These are phyloP conservation scores for Phytophthora fragariaefolia DNA, from an alignment of 352 stramenopile species.

Conservation along the genomic window DNA sequence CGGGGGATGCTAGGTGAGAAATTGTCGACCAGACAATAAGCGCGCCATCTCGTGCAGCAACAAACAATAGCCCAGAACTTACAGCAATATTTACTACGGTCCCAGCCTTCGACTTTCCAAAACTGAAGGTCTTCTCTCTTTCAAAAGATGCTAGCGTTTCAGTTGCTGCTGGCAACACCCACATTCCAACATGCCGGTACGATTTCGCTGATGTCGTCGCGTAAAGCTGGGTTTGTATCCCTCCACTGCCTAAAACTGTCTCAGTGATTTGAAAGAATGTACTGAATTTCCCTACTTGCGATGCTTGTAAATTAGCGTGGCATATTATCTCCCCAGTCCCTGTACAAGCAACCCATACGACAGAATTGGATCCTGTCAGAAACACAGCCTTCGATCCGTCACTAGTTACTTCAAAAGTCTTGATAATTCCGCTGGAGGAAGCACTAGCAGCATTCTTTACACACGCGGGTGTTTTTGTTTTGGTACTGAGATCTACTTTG, in stretches of 20 bases:
- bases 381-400: conserved; percentile 26
- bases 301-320: conserved; percentile 12
- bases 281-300: conserved; percentile 7
- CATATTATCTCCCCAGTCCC: conserved; percentile 19
- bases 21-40: conserved; percentile 24
- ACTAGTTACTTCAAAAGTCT: conserved; percentile 11
- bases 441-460: background rate
- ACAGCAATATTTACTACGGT: conserved; percentile 11
- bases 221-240: conserved; percentile 19
- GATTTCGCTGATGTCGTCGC: conserved; percentile 21
- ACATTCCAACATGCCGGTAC: conserved; percentile 21
- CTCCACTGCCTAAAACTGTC: background rate
- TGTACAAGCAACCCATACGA: conserved; percentile 23
- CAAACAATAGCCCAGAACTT: conserved; percentile 8
- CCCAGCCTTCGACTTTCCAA: conserved; percentile 14
- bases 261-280: conserved; percentile 18
- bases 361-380: conserved; percentile 7
- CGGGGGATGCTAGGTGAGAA: background rate
- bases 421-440: conserved; percentile 22
- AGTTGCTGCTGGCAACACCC: conserved; percentile 4
- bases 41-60: conserved; percentile 21
- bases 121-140: conserved; percentile 9
- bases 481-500: background rate
- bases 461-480: background rate
- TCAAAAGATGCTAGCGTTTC: background rate